Percentiles rank a stretch among this genome's conserved stretches.
Evolutionary conservation across 2,329 filamentous ascomycete species (phyloP).

Genomic region (Pseudogymnoascus sp.): DNA sequence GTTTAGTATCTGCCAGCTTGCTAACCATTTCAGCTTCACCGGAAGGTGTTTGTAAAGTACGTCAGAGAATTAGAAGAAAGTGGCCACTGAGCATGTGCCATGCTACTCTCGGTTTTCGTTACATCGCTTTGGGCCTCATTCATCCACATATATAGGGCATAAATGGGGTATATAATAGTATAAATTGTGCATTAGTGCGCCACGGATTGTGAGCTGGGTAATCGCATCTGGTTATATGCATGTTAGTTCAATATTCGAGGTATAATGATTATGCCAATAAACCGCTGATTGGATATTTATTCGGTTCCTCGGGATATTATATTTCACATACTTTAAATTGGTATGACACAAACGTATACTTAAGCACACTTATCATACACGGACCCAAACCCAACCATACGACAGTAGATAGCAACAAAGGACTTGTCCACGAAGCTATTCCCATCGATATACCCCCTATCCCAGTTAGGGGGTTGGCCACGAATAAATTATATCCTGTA

Average conservation of each 20-base stretch:
- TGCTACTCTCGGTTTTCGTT: not conserved
- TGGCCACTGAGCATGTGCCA: not conserved
- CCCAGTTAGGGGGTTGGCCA: not conserved
- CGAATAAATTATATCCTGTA: not conserved
- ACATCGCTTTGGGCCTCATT: not conserved
- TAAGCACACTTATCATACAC: not conserved
- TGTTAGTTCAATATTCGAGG: not conserved
- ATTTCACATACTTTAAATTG: not conserved
- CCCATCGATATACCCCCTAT: not conserved
- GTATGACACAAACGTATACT: not conserved
- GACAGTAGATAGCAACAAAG: not conserved
- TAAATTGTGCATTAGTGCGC: not conserved
- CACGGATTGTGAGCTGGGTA: not conserved
- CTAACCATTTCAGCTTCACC: constrained; percentile 56
- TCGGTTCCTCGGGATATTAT: not conserved
- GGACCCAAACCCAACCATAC: no score
- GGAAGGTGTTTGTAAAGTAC: constrained; percentile 94
- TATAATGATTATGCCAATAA: not conserved
- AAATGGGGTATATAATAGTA: not conserved
- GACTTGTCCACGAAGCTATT: not conserved
- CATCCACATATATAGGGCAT: not conserved
- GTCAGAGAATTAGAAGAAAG: constrained; percentile 69
- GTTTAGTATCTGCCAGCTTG: not conserved
- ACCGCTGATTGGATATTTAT: not conserved
- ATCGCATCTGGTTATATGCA: not conserved